Percentiles rank a stretch among this genome's conserved stretches.
These are phyloP conservation scores for Prototheca stagnorum DNA, from an alignment of 163 green algal genomes.

Conservation along the genomic window DNA sequence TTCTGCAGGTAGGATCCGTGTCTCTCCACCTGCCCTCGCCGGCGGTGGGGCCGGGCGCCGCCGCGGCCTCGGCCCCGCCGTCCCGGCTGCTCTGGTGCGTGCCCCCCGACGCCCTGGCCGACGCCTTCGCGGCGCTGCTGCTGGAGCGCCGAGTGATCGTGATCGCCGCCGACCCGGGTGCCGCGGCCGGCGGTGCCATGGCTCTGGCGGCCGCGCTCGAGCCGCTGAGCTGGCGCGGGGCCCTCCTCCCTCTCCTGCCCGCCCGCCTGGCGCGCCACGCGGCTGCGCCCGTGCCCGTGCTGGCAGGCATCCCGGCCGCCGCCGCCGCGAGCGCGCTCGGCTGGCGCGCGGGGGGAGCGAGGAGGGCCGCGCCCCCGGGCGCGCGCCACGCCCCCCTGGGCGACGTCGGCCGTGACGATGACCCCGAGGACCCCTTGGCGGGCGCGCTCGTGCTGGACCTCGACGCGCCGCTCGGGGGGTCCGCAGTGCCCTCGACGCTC, in stretches of 20 bases:
- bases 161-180: constrained; percentile 37
- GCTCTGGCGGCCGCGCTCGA: constrained; percentile 54
- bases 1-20: constrained; percentile 2
- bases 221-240: constrained; percentile 65
- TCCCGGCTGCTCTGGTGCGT: constrained; percentile 56
- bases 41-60: constrained; percentile 35
- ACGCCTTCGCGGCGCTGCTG: constrained; percentile 43
- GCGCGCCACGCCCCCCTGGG: too few species aligned
- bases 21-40: constrained; percentile 48
- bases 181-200: constrained; percentile 39
- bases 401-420: too few species aligned
- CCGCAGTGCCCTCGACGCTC: not conserved
- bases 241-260: constrained; percentile 66
- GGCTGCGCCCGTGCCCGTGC: constrained; percentile 61
- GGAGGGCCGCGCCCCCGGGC: too few species aligned
- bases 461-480: constrained; percentile 31
- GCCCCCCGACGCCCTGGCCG: constrained; percentile 16
- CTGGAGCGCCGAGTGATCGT: constrained; percentile 61
- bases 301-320: constrained; percentile 53
- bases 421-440: too few species aligned
- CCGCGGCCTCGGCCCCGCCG: constrained; percentile 42
- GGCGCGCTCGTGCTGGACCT: constrained; percentile 55
- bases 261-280: constrained; percentile 44
- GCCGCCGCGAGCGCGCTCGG: constrained; percentile 38
- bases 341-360: too few species aligned